Evolutionary conservation across 495 filamentous ascomycete genomes (phyloP), one percentile per base, ranked within the genome.

Genomic region (Cenococcum geophilum): DNA sequence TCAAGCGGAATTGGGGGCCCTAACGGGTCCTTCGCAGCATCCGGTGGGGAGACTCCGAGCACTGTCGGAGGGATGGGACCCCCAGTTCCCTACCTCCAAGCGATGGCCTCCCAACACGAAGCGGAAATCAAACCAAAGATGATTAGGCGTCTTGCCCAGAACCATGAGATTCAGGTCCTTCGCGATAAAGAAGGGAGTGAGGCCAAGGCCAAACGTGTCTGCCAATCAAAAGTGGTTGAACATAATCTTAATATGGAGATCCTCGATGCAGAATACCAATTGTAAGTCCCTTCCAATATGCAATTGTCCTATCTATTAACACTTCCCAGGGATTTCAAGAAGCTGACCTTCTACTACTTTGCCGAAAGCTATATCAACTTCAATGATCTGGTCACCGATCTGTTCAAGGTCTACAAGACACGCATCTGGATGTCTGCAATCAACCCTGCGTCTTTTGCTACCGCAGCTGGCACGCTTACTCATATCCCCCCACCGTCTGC

Each of bases 401-500:
- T 98, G 22, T 98, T 97, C 80, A 97, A 97, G 71, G 91, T 96
- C 60, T 98, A 96, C 78, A 98, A 98, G 77, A 96, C 92, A 20
- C 83, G 93, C 57, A 97, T 98, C 71, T 98, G 93, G 93, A 96
- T 98, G 91, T 96, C 91, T 5, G 92, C 93, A 8, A 95, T 98
- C 76, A 98, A 98, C 70, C 95, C 93, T 2, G 93, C 93, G 6
- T 96, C 92, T 1, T 97, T 97, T 72, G 89, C 91, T n/a, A 92
- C 89, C 55, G 88, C 69, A 9, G 54, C 63, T 16, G 63, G 57
- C 16, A 12, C 21, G 21, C 37, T 57, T 16, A 60, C 49, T 43
- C 50, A 43, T n/a, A 55, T 68, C 9, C 89, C 4, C 78, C 82
- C 25, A 76, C 87, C 51, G 85, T 88, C 32, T 74, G 92, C 35